Base-by-base conservation (phyloP, 768 basidiomycete species). In the Termitomyces sp. region DNA sequence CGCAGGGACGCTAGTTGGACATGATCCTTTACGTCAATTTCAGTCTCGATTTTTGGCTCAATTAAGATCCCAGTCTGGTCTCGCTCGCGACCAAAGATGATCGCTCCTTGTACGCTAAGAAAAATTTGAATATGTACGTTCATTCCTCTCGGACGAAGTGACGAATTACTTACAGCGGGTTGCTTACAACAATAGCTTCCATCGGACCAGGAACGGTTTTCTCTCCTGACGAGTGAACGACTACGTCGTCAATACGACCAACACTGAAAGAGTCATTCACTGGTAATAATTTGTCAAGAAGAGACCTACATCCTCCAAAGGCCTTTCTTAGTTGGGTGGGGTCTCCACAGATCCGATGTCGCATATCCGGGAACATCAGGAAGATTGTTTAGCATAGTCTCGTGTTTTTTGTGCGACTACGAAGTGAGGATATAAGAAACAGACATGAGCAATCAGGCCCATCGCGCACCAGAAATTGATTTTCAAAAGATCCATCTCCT, bases 311-410 rank as follows among this genome's bases (percentile, higher is more conserved):
- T 16, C 14, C 16, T 50, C 48, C 48, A 50, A 36, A 50, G 48
- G 3, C 48, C 48, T 16, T 36, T 36, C 16, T 50, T 50, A 4
- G 34, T 76, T 0, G 81, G 79, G 58, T 82, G 81, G 33, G 68
- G 70, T 22, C 73, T 53, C 58, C 76, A 79, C 5, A 79, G 62
- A 65, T 82, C 81, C 3, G 72, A 73, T 13, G 74, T 79, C 0
- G 74, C 74, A 50, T 80, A 81, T 10, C 79, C 79, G 44, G 62
- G 67, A 9, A 69, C 66, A 56, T 74, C 72, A 7, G 56, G 53
- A 39, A 76, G 47, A 37, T 81, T 79, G 37, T 76, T 70, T 0
- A 74, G 2, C 48, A 50, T 50, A 6, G 22, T 50, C 33, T 50
- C 2, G 33, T 50, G 34, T 16, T 36, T 36, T 22, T 50, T 16